A percentile compares a stretch with the other conserved stretches of the same genome.
phyloP scores from a whole-genome alignment of 2,329 filamentous ascomycete genomes.

The Aspergillus hiratsukae region DNA sequence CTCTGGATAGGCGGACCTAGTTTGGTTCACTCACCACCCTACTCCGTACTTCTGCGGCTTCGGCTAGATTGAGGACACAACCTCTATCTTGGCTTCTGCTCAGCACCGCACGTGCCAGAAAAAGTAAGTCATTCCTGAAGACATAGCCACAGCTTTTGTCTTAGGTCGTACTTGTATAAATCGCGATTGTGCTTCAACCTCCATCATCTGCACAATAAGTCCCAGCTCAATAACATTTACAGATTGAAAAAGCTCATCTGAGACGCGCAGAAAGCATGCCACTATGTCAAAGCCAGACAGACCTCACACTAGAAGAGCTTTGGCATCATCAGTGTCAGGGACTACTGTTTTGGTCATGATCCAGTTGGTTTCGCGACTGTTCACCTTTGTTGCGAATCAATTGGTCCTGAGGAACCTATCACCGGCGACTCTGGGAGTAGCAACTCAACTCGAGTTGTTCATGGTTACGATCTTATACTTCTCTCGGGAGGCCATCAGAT shows the following conservation, averaged over 20 bases:
- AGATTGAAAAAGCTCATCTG: neutral
- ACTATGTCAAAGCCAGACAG: conserved; percentile 17
- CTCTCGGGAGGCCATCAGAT: conserved; percentile 80
- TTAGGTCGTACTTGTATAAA: neutral
- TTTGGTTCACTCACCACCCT: no score
- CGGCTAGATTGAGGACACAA: neutral
- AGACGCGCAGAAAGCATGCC: neutral
- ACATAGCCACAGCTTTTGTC: neutral
- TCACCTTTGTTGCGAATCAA: conserved; percentile 92
- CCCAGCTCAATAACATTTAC: neutral
- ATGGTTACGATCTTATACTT: conserved; percentile 94
- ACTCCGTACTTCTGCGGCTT: no score
- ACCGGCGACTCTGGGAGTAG: conserved; percentile 75
- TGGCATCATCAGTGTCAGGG: conserved; percentile 54
- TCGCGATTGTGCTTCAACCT: neutral
- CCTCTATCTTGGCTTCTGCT: neutral
- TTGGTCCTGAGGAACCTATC: conserved; percentile 82
- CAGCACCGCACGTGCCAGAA: neutral
- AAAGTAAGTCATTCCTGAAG: neutral
- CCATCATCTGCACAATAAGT: neutral
- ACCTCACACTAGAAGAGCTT: conserved; percentile 16
- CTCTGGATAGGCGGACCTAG: no score
- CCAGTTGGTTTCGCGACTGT: conserved; percentile 77
- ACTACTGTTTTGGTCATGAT: conserved; percentile 83
- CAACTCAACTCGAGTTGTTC: conserved; percentile 88